Conservation (phyloP, 1,284 basidiomycete species). For the Moesziomyces sp. region DNA sequence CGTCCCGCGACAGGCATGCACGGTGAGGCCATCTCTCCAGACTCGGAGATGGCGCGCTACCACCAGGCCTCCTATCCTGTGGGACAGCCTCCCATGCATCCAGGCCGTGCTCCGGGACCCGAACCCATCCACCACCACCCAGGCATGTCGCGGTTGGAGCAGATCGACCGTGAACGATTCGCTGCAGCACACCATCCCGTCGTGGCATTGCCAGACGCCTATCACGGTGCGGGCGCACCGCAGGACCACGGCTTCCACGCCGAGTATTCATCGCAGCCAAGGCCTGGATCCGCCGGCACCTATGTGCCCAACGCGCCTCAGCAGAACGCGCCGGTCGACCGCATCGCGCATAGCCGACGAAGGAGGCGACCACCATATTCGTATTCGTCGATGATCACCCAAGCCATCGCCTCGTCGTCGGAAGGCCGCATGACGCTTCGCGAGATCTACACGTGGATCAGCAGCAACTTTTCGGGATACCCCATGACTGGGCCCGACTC, state of each 20-base stretch:
- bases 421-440: slow-evolving; percentile 59
- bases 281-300: slow-evolving; percentile 10
- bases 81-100: slow-evolving; percentile 6
- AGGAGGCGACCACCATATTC: slow-evolving; percentile 55
- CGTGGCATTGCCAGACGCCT: slow-evolving; percentile 2
- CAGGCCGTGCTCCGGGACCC: slow-evolving; percentile 6
- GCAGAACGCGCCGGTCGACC: slow-evolving; percentile 37
- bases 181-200: slow-evolving; percentile 23
- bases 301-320: slow-evolving; percentile 15
- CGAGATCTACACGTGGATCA: slow-evolving; percentile 64
- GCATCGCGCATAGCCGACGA: slow-evolving; percentile 52
- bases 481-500: slow-evolving; percentile 53
- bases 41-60: slow-evolving; percentile 19
- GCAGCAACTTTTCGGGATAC: slow-evolving; percentile 53
- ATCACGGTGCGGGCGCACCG: slow-evolving; percentile 3
- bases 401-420: slow-evolving; percentile 58
- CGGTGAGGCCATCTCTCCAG: slow-evolving; percentile 12
- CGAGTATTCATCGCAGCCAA: slow-evolving; percentile 23
- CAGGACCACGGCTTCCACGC: slow-evolving; percentile 28
- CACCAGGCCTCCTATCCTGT: slow-evolving; percentile 2
- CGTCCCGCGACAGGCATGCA: slow-evolving; percentile 13
- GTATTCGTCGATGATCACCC: slow-evolving; percentile 62
- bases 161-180: slow-evolving; percentile 30
- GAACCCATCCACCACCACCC: slow-evolving; percentile 6
- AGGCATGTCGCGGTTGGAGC: slow-evolving; percentile 16